These are phyloP conservation scores for Scheffersomyces insectosa DNA, from an alignment of 1,139 yeast genomes.

Conservation along the genomic window DNA sequence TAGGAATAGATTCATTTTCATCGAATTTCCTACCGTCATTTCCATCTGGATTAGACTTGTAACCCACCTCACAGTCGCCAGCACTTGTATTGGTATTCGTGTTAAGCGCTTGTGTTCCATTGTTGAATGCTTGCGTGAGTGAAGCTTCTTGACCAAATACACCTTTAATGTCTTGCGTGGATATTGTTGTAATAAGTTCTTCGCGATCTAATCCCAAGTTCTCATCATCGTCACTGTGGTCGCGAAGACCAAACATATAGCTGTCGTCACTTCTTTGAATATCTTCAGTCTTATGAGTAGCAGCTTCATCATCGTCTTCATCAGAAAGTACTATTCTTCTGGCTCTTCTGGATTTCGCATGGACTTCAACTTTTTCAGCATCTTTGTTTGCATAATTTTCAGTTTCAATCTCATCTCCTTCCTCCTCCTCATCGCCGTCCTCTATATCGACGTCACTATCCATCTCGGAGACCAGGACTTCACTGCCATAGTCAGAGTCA, in stretches of 20 bases:
- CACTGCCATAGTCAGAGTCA: constrained; percentile 25
- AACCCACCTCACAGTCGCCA: no score
- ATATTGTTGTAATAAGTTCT: constrained; percentile 17
- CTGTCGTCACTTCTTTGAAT: constrained; percentile 29
- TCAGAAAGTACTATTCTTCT: constrained; percentile 10
- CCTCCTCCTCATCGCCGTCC: constrained; percentile 17
- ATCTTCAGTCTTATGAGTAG: constrained; percentile 21
- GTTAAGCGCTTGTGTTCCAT: neutral
- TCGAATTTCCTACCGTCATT: neutral
- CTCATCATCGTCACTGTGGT: constrained; percentile 13
- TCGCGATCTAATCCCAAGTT: constrained; percentile 10
- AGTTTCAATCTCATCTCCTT: constrained; percentile 4
- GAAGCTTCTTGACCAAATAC: constrained; percentile 1
- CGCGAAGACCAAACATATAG: constrained; percentile 35
- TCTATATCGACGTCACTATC: constrained; percentile 21
- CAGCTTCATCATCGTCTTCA: constrained; percentile 21
- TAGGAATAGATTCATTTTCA: neutral
- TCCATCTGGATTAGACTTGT: neutral
- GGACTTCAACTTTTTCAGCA: constrained; percentile 1
- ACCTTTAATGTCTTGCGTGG: constrained; percentile 5
- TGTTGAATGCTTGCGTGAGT: neutral
- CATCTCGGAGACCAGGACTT: constrained; percentile 18
- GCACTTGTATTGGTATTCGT: no score
- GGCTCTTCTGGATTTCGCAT: constrained; percentile 8
- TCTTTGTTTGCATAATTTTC: neutral